These are phyloP conservation scores for Zanthoxylum bungeanum DNA, from an alignment of 345 rosid genomes.

Conservation along the genomic window DNA sequence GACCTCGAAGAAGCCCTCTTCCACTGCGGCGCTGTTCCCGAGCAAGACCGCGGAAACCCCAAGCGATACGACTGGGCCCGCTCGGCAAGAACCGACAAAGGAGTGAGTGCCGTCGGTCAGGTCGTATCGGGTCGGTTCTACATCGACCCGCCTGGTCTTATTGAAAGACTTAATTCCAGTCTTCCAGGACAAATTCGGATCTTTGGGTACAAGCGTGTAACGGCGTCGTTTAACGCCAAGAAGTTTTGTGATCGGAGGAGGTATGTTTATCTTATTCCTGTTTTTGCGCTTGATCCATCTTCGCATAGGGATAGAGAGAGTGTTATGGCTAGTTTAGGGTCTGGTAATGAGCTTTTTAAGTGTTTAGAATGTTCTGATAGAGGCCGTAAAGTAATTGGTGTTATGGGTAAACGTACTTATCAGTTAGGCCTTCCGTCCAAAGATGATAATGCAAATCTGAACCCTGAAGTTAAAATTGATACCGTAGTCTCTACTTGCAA, in stretches of 20 bases:
- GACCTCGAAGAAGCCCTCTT: constrained; percentile 93
- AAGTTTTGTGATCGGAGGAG: constrained; percentile 88
- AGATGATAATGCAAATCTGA: constrained; percentile 18
- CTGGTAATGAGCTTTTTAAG: constrained; percentile 63
- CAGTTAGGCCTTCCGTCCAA: constrained; percentile 35
- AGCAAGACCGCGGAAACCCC: constrained; percentile 71
- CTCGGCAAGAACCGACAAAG: constrained; percentile 92
- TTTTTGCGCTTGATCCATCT: constrained; percentile 75
- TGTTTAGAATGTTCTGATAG: constrained; percentile 83
- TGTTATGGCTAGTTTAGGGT: constrained; percentile 71
- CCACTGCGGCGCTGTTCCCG: constrained; percentile 78
- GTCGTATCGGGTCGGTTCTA: constrained; percentile 88
- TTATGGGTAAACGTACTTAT: constrained; percentile 56
- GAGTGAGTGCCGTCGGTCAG: constrained; percentile 97
- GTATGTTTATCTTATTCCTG: constrained; percentile 88
- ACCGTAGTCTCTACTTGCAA: constrained; percentile 16
- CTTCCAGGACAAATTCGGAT: constrained; percentile 66
- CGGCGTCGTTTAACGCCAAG: constrained; percentile 74
- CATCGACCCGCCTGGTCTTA: constrained; percentile 87
- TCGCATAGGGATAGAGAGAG: constrained; percentile 82
- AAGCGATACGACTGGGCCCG: constrained; percentile 83
- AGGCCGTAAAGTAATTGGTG: constrained; percentile 73
- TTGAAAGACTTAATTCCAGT: constrained; percentile 61
- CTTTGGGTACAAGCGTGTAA: constrained; percentile 77
- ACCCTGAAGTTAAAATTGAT: constrained; percentile 17